phyloP scores from a whole-genome alignment of 1,284 basidiomycete genomes.

The Leccinum solheimii region DNA sequence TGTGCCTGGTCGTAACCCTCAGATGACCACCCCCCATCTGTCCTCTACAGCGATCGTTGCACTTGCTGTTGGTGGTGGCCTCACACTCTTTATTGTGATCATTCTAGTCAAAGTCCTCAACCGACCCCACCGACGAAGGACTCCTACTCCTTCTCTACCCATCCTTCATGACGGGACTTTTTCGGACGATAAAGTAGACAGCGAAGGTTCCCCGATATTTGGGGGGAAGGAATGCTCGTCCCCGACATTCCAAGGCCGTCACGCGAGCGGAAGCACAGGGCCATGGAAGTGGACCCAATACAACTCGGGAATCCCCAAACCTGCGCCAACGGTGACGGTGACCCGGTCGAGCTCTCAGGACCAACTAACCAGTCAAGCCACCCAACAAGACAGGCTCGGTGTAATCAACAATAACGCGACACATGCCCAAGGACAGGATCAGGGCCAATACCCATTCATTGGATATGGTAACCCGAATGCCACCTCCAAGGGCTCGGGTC shows the following conservation, averaged over 20 bases:
- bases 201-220: constrained; percentile 69
- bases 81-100: constrained; percentile 56
- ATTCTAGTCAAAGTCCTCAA: constrained; percentile 49
- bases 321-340: constrained; percentile 30
- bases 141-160: constrained; percentile 68
- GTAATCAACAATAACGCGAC: constrained; percentile 1
- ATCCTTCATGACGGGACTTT: constrained; percentile 58
- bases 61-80: constrained; percentile 55
- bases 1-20: constrained; percentile 6
- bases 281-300: constrained; percentile 67
- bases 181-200: constrained; percentile 42
- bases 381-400: constrained; percentile 1
- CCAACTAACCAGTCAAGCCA: constrained; percentile 7
- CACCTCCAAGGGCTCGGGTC: constrained; percentile 25
- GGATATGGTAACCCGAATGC: constrained; percentile 20
- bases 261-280: constrained; percentile 36
- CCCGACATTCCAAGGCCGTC: constrained; percentile 37
- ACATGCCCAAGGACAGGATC: constrained; percentile 15
- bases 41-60: constrained; percentile 52
- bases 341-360: constrained; percentile 27
- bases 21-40: constrained; percentile 14
- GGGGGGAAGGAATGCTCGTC: constrained; percentile 70
- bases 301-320: constrained; percentile 41
- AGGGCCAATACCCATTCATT: constrained; percentile 26
- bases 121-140: constrained; percentile 49